phyloP scores from a whole-genome alignment of 129 eudicot genomes.

The Pittosporum tobira region DNA sequence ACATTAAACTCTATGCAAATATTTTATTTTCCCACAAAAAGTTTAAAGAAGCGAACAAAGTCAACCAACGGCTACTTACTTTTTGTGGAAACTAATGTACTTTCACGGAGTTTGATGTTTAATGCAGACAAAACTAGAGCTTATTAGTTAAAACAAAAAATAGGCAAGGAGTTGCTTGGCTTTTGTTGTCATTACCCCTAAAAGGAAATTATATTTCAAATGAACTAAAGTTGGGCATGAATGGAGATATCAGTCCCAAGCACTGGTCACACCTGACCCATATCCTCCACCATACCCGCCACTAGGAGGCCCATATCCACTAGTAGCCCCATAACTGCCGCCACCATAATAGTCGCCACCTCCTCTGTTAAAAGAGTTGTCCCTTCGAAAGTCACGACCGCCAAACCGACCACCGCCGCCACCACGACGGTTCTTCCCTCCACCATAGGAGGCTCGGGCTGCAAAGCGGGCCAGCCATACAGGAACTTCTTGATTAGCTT shows the following conservation, averaged over 20 bases:
- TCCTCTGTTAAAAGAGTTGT: conserved; percentile 19
- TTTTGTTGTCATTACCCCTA: too few relatives aligned
- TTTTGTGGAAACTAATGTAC: too few relatives aligned
- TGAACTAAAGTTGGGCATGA: background rate
- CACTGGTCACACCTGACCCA: background rate
- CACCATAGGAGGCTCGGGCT: conserved; percentile 32
- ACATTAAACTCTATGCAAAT: too few relatives aligned
- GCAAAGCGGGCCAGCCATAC: conserved; percentile 35
- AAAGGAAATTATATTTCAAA: too few relatives aligned
- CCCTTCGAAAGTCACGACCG: conserved; percentile 32
- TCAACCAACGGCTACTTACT: too few relatives aligned
- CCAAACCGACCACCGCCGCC: conserved; percentile 37
- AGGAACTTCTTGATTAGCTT: conserved; percentile 43
- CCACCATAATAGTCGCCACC: conserved; percentile 15
- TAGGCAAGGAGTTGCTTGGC: too few relatives aligned
- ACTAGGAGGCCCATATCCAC: background rate
- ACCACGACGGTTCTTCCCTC: conserved; percentile 23
- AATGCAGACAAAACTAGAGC: too few relatives aligned
- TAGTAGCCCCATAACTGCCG: background rate
- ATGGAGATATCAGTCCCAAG: background rate
- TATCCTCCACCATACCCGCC: background rate
- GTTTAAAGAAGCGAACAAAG: too few relatives aligned
- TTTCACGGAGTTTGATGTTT: too few relatives aligned
- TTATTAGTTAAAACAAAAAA: too few relatives aligned
- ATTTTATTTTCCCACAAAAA: too few relatives aligned